phyloP scores from a whole-genome alignment of 139 green algal genomes.

The Axilococcus clingmanii region DNA sequence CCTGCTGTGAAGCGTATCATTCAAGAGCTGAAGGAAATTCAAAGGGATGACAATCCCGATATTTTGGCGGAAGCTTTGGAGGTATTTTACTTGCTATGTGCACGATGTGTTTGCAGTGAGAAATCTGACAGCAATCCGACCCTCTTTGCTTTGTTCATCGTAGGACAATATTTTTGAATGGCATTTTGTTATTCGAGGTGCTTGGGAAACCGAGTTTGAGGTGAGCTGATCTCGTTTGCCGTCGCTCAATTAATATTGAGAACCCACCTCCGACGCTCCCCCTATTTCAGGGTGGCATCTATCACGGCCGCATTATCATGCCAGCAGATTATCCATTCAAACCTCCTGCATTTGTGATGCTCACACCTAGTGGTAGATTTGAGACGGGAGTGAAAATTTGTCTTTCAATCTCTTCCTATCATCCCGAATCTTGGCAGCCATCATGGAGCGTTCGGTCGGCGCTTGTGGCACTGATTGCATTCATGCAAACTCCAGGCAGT shows the following conservation, averaged over 20 bases:
- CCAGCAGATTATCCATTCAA: slow-evolving; percentile 98
- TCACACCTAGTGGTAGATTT: slow-evolving; percentile 88
- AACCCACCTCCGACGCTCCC: no score
- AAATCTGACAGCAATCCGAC: background rate
- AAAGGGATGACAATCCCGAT: slow-evolving; percentile 47
- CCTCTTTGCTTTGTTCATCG: background rate
- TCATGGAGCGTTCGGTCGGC: slow-evolving; percentile 92
- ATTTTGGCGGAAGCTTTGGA: slow-evolving; percentile 70
- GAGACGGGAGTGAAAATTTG: slow-evolving; percentile 83
- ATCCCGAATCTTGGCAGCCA: slow-evolving; percentile 96
- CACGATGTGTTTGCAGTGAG: no score
- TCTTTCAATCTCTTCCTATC: slow-evolving; percentile 89
- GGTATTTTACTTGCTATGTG: no score
- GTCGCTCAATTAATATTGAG: no score
- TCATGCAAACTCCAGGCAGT: slow-evolving; percentile 81
- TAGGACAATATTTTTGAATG: slow-evolving; percentile 98
- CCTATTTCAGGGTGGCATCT: slow-evolving; percentile 96
- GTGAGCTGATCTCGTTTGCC: no score
- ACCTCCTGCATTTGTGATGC: slow-evolving; percentile 90
- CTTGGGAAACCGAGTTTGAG: slow-evolving; percentile 86
- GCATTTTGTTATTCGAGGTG: slow-evolving; percentile 90
- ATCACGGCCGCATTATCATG: slow-evolving; percentile 94
- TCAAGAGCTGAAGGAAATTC: slow-evolving; percentile 82
- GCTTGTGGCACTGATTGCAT: slow-evolving; percentile 84
- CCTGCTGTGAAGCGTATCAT: slow-evolving; percentile 90